phyloP scores from a whole-genome alignment of 2,329 filamentous ascomycete species.

The Claviceps spartinae region DNA sequence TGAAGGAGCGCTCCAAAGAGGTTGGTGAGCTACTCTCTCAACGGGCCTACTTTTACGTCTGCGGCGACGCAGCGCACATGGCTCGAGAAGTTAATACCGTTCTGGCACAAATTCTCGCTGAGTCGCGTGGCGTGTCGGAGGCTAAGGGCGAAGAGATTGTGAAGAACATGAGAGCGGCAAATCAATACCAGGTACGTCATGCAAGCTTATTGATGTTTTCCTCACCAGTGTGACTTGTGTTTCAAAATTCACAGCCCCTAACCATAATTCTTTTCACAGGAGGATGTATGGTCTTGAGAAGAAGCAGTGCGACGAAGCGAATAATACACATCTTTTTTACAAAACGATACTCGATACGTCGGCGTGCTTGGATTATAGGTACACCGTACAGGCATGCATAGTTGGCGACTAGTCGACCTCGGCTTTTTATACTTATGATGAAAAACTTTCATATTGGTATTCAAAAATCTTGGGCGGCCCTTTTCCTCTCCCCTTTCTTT shows the following conservation, averaged over 20 bases:
- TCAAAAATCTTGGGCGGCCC: neutral
- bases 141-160: conserved; percentile 91
- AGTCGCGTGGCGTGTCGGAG: conserved; percentile 69
- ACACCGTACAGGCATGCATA: neutral
- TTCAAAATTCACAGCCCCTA: neutral
- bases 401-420: neutral
- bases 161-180: conserved; percentile 88
- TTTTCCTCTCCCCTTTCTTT: neutral
- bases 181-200: conserved; percentile 76
- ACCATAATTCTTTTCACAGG: conserved; percentile 27
- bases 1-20: conserved; percentile 70
- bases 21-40: conserved; percentile 76
- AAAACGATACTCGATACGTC: neutral
- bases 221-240: neutral
- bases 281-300: conserved; percentile 56
- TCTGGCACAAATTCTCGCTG: conserved; percentile 74
- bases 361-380: neutral
- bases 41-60: conserved; percentile 94
- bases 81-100: conserved; percentile 81
- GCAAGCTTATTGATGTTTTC: neutral
- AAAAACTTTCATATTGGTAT: conserved; percentile 3
- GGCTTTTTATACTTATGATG: conserved; percentile 1
- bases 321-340: neutral
- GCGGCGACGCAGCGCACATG: conserved; percentile 96
- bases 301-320: conserved; percentile 3